Base-by-base conservation (phyloP, 2,329 filamentous ascomycete species). In the Venturia effusa region DNA sequence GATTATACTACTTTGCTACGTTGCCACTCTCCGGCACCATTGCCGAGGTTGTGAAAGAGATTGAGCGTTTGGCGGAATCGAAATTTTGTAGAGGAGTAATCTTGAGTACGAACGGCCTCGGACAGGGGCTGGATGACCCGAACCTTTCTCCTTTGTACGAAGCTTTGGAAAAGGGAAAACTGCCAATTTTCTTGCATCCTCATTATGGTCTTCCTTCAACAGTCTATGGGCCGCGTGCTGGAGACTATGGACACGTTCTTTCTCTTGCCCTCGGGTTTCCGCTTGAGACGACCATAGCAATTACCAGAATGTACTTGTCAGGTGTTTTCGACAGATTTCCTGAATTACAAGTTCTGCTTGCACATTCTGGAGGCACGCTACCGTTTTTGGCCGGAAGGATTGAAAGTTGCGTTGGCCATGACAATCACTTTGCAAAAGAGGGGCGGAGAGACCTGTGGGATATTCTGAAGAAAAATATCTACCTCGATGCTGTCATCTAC, bases 281-380 rank as follows among this genome's bases (percentile, higher is more conserved):
- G 0, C 84, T 97, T 68, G 92, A 97, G 76, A 97, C 92, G 0
- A 96, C 92, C 1, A 93, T 97, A 69, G 90, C 92, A 0, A 87
- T 96, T 1, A 85, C 89, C 4, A 81, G 92, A 59, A 95, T 97
- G 90, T 86, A 91, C 63, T 79, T 97, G n/a, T 84, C 88, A 0
- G 89, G 90, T 0, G 88, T 95, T 0, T 96, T 94, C 74, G 91
- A 96, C 73, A 80, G 83, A 11, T 88, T 91, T 55, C 83, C 82
- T 0, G 77, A 79, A 10, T 75, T 97, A 66, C 81, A 84, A 27
- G 85, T 97, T 71, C 79, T 97, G 63, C 79, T 97, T 4, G 92
- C 92, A 0, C 92, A 97, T 75, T 92, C 89, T 30, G 92, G 92
- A 1, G 92, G 92, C 2, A 93, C 92, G 0, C 77, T 97, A 59